Evolutionary conservation across 2,329 filamentous ascomycete species (phyloP).

Genomic region (Seiridium unicorne): DNA sequence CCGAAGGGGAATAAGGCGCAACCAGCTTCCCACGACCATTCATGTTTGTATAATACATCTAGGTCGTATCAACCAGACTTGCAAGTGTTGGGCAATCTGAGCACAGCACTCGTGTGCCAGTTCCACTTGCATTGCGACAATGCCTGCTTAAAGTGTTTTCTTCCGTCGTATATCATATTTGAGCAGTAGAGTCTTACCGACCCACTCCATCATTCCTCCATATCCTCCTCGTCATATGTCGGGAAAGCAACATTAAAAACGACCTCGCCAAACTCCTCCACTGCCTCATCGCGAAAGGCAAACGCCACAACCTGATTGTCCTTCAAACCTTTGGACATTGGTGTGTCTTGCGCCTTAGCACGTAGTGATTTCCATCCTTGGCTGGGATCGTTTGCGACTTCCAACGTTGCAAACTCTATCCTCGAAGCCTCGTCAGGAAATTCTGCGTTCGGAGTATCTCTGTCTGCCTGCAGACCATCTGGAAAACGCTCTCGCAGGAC

Average conservation of each 20-base stretch:
- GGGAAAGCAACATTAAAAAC: conserved; percentile 47
- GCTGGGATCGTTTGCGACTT: conserved; percentile 40
- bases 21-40: no score
- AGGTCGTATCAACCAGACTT: no score
- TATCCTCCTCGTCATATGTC: conserved; percentile 29
- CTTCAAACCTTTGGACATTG: conserved; percentile 40
- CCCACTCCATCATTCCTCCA: conserved; percentile 5
- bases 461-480: conserved; percentile 41
- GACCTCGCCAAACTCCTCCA: conserved; percentile 34
- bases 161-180: no score
- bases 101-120: no score
- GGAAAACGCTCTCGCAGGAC: conserved; percentile 58
- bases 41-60: no score
- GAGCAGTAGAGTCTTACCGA: neutral
- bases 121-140: no score
- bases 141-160: no score
- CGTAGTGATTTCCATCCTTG: conserved; percentile 50
- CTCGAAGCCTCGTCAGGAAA: conserved; percentile 40
- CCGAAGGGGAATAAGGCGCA: no score
- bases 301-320: conserved; percentile 52
- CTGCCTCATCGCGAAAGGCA: conserved; percentile 36
- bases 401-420: conserved; percentile 46
- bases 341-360: conserved; percentile 34
- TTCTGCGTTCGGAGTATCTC: conserved; percentile 23
- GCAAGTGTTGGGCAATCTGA: no score